These are phyloP conservation scores for Solanum corneliomulleri DNA, from an alignment of 257 asterid genomes.

Conservation along the genomic window DNA sequence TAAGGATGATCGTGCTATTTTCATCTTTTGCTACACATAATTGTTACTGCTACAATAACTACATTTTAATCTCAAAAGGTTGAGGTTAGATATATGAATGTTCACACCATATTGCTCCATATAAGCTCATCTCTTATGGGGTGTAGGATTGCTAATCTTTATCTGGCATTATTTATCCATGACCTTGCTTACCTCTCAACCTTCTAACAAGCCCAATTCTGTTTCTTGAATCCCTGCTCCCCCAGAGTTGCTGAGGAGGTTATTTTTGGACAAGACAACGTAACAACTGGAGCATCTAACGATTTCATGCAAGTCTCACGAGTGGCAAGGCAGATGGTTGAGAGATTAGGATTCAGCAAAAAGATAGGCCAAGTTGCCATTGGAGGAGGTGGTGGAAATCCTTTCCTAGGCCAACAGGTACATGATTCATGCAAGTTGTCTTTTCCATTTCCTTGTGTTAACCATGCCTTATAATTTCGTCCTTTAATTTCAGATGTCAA, in stretches of 20 bases:
- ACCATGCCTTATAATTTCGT: not conserved
- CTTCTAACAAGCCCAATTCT: not conserved
- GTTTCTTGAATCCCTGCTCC: not conserved
- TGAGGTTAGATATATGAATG: not conserved
- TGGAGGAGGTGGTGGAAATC: slow-evolving; percentile 89
- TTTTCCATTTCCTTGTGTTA: not conserved
- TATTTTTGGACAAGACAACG: slow-evolving; percentile 71
- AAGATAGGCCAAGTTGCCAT: slow-evolving; percentile 93
- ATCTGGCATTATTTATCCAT: not conserved
- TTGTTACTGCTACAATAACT: not conserved
- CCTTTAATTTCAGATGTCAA: slow-evolving; percentile 16
- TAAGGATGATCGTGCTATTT: not conserved
- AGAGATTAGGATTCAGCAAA: slow-evolving; percentile 94
- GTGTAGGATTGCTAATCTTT: not conserved
- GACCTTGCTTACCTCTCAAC: not conserved
- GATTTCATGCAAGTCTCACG: slow-evolving; percentile 98
- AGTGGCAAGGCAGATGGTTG: slow-evolving; percentile 98
- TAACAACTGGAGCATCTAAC: slow-evolving; percentile 99
- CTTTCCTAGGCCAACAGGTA: slow-evolving; percentile 94
- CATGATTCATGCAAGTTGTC: not conserved
- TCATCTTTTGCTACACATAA: too few relatives aligned
- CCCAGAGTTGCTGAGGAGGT: slow-evolving; percentile 90
- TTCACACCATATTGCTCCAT: not conserved
- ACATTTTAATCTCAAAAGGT: not conserved
- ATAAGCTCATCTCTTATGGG: not conserved